Evolutionary conservation across 805 yeast species (phyloP).

Genomic region (Candida michaelii): DNA sequence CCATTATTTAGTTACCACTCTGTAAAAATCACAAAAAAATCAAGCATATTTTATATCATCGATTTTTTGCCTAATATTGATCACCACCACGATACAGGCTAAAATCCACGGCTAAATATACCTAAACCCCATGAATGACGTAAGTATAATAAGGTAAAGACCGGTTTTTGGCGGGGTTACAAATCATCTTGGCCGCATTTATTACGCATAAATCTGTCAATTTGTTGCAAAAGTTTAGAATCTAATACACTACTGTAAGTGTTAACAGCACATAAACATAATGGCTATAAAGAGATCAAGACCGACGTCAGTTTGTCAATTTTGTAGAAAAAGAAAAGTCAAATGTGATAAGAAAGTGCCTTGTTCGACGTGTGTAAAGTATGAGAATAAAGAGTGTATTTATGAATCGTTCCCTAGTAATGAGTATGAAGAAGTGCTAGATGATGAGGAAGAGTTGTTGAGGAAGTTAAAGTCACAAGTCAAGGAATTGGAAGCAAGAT

Average conservation of each 20-base stretch:
- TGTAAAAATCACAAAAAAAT: too few relatives aligned
- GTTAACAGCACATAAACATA: background rate
- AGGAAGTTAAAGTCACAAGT: slow-evolving; percentile 10
- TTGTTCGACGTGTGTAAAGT: slow-evolving; percentile 35
- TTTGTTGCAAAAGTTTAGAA: background rate
- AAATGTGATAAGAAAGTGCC: slow-evolving; percentile 38
- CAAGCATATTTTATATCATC: too few relatives aligned
- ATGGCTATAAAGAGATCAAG: slow-evolving; percentile 24
- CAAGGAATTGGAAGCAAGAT: slow-evolving; percentile 1
- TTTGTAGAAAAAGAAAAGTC: slow-evolving; percentile 37
- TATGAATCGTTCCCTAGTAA: slow-evolving; percentile 9
- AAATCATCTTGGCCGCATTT: too few relatives aligned
- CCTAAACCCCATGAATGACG: too few relatives aligned
- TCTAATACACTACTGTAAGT: too few relatives aligned
- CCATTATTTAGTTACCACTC: too few relatives aligned
- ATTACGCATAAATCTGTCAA: too few relatives aligned
- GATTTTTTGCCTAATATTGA: too few relatives aligned
- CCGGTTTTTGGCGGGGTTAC: too few relatives aligned
- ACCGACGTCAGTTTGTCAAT: slow-evolving; percentile 33
- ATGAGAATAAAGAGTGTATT: slow-evolving; percentile 19
- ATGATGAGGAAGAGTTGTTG: slow-evolving; percentile 3
- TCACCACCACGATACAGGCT: too few relatives aligned
- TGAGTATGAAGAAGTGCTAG: background rate
- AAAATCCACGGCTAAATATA: too few relatives aligned
- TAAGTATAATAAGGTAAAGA: too few relatives aligned